A percentile compares a stretch with the other conserved stretches of the same genome.
Conservation (phyloP, 352 stramenopile species). For the Globisporangium sylvaticum region DNA sequence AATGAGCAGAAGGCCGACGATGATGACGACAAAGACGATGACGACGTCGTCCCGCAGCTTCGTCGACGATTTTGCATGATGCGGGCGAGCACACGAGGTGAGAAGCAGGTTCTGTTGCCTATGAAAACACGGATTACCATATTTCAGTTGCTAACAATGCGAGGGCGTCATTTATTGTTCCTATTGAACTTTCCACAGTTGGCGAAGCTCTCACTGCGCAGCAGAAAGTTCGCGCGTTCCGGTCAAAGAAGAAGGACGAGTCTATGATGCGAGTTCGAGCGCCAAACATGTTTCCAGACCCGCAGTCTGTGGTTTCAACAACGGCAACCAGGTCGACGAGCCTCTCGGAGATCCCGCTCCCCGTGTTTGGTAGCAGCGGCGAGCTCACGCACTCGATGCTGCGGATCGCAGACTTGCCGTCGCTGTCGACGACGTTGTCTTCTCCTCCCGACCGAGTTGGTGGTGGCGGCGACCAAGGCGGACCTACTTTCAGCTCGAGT, state of each 20-base stretch:
- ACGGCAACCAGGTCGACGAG: neutral
- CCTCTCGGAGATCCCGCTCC: neutral
- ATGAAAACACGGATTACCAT: neutral
- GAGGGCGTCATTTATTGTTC: neutral
- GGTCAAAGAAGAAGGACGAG: neutral
- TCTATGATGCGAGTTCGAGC: slow-evolving; percentile 1
- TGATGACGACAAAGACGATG: slow-evolving; percentile 1
- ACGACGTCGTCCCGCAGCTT: slow-evolving; percentile 3
- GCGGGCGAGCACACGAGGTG: slow-evolving; percentile 29
- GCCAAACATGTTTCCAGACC: slow-evolving; percentile 16
- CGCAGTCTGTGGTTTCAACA: neutral
- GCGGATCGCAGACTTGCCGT: neutral
- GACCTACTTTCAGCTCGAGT: slow-evolving; percentile 31
- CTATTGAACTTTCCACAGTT: neutral
- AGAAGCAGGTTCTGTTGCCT: neutral
- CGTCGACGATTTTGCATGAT: slow-evolving; percentile 30
- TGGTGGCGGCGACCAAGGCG: neutral
- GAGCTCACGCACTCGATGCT: slow-evolving; percentile 18
- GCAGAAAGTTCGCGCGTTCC: slow-evolving; percentile 5
- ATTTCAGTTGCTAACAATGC: neutral
- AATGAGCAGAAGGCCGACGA: neutral
- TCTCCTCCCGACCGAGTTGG: neutral
- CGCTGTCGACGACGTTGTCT: neutral
- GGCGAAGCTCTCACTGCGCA: slow-evolving; percentile 1
- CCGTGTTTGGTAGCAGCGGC: slow-evolving; percentile 1